Evolutionary conservation across 805 yeast genomes (phyloP).

Genomic region (Tetrapisispora nanseiensis): DNA sequence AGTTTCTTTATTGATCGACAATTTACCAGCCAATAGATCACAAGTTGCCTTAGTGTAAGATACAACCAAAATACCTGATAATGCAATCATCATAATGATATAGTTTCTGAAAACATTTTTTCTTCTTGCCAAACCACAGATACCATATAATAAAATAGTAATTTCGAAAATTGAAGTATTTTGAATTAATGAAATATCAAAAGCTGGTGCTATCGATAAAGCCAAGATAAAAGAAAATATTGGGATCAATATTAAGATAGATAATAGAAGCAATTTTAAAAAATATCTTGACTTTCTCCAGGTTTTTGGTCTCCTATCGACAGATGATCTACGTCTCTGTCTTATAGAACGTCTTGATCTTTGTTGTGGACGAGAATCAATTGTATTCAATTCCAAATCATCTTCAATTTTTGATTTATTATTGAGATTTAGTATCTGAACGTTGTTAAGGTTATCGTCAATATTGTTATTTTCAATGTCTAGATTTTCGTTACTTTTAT

Average conservation of each 20-base stretch:
- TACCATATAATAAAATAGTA: conserved; percentile 24
- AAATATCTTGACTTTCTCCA: conserved; percentile 5
- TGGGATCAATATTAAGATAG: conserved; percentile 14
- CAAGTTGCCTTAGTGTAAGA: conserved; percentile 29
- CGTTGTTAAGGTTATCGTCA: background rate
- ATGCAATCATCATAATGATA: conserved; percentile 21
- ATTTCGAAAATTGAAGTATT: conserved; percentile 28
- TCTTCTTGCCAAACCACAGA: conserved; percentile 21
- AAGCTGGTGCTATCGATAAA: conserved; percentile 23
- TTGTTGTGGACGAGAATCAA: background rate
- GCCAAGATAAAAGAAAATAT: conserved; percentile 18
- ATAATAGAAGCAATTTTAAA: conserved; percentile 12
- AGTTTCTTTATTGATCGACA: conserved; percentile 25
- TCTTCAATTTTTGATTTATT: background rate
- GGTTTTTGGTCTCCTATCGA: background rate
- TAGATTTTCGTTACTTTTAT: background rate
- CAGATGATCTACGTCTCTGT: background rate
- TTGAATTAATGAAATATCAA: conserved; percentile 26
- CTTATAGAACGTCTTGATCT: background rate
- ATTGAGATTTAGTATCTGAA: background rate
- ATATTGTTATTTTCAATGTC: background rate
- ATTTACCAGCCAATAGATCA: conserved; percentile 26
- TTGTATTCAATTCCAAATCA: background rate
- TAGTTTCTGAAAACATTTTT: conserved; percentile 21
- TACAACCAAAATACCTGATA: conserved; percentile 22